Evolutionary conservation across 495 filamentous ascomycete genomes (phyloP).

Genomic region (Hypoxylon subgilvum): DNA sequence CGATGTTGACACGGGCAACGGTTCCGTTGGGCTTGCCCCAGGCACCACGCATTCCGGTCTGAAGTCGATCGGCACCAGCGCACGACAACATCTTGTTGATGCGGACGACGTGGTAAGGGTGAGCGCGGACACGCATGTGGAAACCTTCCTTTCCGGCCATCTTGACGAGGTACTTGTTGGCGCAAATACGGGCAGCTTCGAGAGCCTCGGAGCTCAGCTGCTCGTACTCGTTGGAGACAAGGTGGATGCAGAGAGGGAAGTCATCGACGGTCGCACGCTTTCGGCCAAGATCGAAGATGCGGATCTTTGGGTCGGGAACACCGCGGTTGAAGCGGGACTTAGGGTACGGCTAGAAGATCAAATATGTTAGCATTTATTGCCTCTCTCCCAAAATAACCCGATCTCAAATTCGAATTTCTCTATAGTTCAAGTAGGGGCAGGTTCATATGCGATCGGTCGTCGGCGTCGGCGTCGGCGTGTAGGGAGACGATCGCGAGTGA

Average conservation of each 20-base stretch:
- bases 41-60: conserved; percentile 99
- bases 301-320: conserved; percentile 99
- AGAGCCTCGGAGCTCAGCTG: conserved; percentile 98
- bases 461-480: too few species aligned
- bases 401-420: too few species aligned
- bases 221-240: conserved; percentile 99
- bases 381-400: too few species aligned
- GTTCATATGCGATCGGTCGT: too few species aligned
- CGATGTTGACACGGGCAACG: conserved; percentile 98
- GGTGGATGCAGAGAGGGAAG: conserved; percentile 96
- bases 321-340: conserved; percentile 99
- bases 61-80: conserved; percentile 98
- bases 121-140: conserved; percentile 96
- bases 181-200: conserved; percentile 98
- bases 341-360: conserved; percentile 82
- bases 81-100: conserved; percentile 99
- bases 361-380: conserved; percentile 39
- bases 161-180: conserved; percentile 99
- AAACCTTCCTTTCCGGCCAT: conserved; percentile 97
- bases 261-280: conserved; percentile 98
- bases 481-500: too few species aligned
- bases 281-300: conserved; percentile 98
- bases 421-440: too few species aligned
- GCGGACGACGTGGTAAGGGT: conserved; percentile 99
- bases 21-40: conserved; percentile 98